Percentiles rank a stretch among this genome's conserved stretches.
Evolutionary conservation across 2,329 filamentous ascomycete genomes (phyloP).

Genomic region (Alternaria gansuensis): DNA sequence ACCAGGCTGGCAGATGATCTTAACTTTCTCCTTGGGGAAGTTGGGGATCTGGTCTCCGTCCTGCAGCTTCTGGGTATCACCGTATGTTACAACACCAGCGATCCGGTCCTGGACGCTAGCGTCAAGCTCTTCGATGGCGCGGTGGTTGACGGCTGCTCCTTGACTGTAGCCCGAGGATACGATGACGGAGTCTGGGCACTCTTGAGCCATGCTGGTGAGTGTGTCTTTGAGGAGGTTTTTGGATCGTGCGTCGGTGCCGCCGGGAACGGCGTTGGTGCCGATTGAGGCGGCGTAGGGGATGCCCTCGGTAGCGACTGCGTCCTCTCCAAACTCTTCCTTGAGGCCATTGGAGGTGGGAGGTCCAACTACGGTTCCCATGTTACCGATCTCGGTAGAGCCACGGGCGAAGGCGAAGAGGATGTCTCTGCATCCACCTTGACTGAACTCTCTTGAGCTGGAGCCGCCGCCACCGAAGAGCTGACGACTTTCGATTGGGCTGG

Average conservation of each 20-base stretch:
- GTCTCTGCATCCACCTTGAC: conserved; percentile 52
- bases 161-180: conserved; percentile 47
- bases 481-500: conserved; percentile 39
- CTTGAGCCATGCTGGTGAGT: conserved; percentile 36
- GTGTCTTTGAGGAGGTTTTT: conserved; percentile 36
- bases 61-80: conserved; percentile 56
- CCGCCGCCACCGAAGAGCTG: conserved; percentile 33
- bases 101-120: conserved; percentile 45
- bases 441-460: conserved; percentile 52
- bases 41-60: conserved; percentile 53
- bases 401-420: conserved; percentile 61
- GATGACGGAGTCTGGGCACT: conserved; percentile 48
- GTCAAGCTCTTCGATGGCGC: conserved; percentile 43
- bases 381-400: conserved; percentile 60
- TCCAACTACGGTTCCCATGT: conserved; percentile 54
- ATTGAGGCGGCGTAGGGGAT: conserved; percentile 44
- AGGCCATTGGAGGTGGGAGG: conserved; percentile 46
- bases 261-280: conserved; percentile 42
- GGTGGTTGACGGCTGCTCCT: conserved; percentile 50
- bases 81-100: conserved; percentile 57
- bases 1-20: conserved; percentile 61
- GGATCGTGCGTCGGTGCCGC: conserved; percentile 38
- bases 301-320: conserved; percentile 46
- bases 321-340: conserved; percentile 38
- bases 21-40: conserved; percentile 56